Evolutionary conservation across 352 stramenopile genomes (phyloP).

Genomic region (Phytophthora cryptogea): DNA sequence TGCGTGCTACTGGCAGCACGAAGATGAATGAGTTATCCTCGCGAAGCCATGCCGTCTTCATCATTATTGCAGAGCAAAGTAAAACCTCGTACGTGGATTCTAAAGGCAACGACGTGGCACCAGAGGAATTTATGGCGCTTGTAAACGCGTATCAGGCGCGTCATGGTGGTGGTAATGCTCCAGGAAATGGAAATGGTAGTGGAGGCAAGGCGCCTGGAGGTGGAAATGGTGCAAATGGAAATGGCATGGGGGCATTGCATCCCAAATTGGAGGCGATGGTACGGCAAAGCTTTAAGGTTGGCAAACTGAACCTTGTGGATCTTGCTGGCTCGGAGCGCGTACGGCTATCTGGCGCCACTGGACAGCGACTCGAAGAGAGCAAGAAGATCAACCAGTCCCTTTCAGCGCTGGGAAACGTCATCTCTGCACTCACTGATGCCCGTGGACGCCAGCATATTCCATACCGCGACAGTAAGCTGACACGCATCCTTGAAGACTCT

Average conservation of each 20-base stretch:
- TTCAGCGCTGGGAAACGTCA: conserved; percentile 91
- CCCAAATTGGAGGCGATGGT: conserved; percentile 90
- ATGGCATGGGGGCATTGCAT: conserved; percentile 47
- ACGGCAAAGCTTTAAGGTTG: conserved; percentile 94
- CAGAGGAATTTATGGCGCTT: conserved; percentile 86
- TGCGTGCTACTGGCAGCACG: conserved; percentile 83
- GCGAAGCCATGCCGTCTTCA: conserved; percentile 92
- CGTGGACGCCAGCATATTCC: conserved; percentile 91
- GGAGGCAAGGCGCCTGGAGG: conserved; percentile 11
- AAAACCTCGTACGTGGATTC: conserved; percentile 89
- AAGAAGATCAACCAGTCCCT: conserved; percentile 95
- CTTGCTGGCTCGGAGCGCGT: conserved; percentile 92
- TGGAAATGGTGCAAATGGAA: conserved; percentile 30
- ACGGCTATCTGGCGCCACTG: conserved; percentile 84
- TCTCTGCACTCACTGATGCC: conserved; percentile 88
- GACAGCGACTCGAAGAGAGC: conserved; percentile 89
- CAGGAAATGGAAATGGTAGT: conserved; percentile 10
- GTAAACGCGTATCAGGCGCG: conserved; percentile 77
- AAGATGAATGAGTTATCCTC: conserved; percentile 92
- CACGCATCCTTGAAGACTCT: conserved; percentile 89
- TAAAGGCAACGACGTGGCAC: conserved; percentile 76
- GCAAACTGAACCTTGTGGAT: conserved; percentile 95
- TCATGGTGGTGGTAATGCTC: conserved; percentile 32
- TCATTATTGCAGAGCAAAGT: conserved; percentile 95
- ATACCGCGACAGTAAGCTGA: conserved; percentile 95